These are phyloP conservation scores for Insectozyma bohioensis DNA, from an alignment of 1,139 yeast genomes.

Conservation along the genomic window DNA sequence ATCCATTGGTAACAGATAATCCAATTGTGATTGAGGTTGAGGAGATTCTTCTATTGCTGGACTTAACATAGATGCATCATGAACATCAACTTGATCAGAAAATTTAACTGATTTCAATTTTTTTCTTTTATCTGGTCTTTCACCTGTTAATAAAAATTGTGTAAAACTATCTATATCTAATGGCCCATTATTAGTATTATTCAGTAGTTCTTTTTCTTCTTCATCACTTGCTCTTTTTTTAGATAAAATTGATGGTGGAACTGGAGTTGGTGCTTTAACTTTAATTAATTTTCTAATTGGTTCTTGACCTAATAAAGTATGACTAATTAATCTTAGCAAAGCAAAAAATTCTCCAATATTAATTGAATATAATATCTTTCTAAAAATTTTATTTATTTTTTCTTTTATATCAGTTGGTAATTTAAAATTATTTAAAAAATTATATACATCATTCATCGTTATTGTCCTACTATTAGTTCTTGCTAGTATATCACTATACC, in stretches of 20 bases:
- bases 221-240: conserved; percentile 52
- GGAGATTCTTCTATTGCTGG: conserved; percentile 27
- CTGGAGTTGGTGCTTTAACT: conserved; percentile 58
- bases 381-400: conserved; percentile 50
- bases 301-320: conserved; percentile 45
- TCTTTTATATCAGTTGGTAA: conserved; percentile 44
- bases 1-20: conserved; percentile 72
- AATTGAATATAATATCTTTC: conserved; percentile 48
- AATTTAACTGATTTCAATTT: conserved; percentile 65
- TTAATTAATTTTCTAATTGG: conserved; percentile 54
- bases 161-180: conserved; percentile 75
- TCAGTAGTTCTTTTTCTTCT: conserved; percentile 16
- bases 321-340: conserved; percentile 62
- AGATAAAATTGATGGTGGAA: conserved; percentile 66
- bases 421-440: conserved; percentile 61
- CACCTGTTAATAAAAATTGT: conserved; percentile 71
- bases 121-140: conserved; percentile 45
- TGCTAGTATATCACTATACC: conserved; percentile 72
- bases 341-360: conserved; percentile 80
- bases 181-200: conserved; percentile 19
- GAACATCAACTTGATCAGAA: conserved; percentile 58
- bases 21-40: conserved; percentile 32
- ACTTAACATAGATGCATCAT: conserved; percentile 20
- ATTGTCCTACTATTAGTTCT: conserved; percentile 58
- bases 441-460: conserved; percentile 60